Base-by-base conservation (phyloP, 768 basidiomycete genomes). In the Mycena metata region DNA sequence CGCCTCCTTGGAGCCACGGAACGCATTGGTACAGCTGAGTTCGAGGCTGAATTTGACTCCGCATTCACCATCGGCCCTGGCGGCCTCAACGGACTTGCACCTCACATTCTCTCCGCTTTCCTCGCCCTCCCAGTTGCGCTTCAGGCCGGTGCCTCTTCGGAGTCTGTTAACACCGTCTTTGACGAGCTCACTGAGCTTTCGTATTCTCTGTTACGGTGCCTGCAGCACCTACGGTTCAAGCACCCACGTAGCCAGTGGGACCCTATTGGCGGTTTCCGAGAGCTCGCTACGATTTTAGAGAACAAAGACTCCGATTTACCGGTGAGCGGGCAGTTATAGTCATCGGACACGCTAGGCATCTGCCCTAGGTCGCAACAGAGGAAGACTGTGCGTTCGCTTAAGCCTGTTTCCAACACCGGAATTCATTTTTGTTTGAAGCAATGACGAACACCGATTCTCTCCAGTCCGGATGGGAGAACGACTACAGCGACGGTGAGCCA, bases 391-490 rank as follows among this genome's bases (percentile, higher is more conserved):
- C 49, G 11, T n/a, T n/a, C n/a, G n/a, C n/a, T n/a, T n/a, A n/a
- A n/a, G n/a, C n/a, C n/a, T n/a, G n/a, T n/a, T n/a, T n/a, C n/a
- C n/a, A n/a, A n/a, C n/a, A n/a, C n/a, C n/a, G n/a, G n/a, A n/a
- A n/a, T n/a, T n/a, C n/a, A n/a, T n/a, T n/a, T n/a, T n/a, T n/a
- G n/a, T n/a, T n/a, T n/a, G n/a, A 30, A 51, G 49, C 24, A 6
- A 51, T 51, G 49, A 51, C 49, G 0, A 51, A 51, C 49, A 51
- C 49, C 6, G 49, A 51, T 15, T 51, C 49, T 6, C 26, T 51
- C 6, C 23, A 30, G 24, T 51, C 49, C 6, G 49, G 49, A 10
- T 51, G 49, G 49, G 49, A 51, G 24, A 26, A 51, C 10, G 26
- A 51, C 49, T 51, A 26, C 49, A 51, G 49, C 24, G 26, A 13